Base-by-base conservation (phyloP, 495 filamentous ascomycete species). In the Parathielavia hyrcaniae region DNA sequence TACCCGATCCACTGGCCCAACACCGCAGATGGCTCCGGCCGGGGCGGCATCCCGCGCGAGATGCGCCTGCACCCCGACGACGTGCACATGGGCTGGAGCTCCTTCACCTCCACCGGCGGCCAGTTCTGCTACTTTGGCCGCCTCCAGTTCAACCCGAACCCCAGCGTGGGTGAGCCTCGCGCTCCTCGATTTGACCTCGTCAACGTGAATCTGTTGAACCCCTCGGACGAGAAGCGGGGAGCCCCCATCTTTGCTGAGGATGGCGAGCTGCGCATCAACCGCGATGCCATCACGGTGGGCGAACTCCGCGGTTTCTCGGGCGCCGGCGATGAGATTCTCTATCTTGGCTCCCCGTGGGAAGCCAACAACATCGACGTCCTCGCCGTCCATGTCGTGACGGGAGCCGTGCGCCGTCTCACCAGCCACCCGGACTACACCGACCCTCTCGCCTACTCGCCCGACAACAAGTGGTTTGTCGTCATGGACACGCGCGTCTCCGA, bases 391-490 rank as follows among this genome's bases (percentile, higher is more conserved):
- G 43, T 45, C 43, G 43, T 22, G 13, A 45, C 43, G 7, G 43
- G 43, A 4, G 43, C 43, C 8, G 43, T 45, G 19, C 43, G 43
- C 17, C 43, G 43, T 23, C 43, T 45, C 19, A 45, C 43, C 19
- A 45, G 43, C 43, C 43, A 45, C 43, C 43, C 43, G 5, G 43
- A 45, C n/a, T 45, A 45, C 43, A 23, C 43, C 43, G 43, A 45
- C 13, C 43, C 43, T 6, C 12, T 45, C 43, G 43, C 43, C 43
- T 20, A 12, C 19, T 45, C 43, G 5, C 43, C 10, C 43, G 43
- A 45, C 43, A 45, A 45, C 43, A 4, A 23, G 9, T 45, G 43
- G 43, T 23, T 45, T n/a, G 43, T 45, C 43, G 20, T 12, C 17
- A 45, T 45, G 43, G 43, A 45, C 43, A 45, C 43, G 20, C 43